Base-by-base conservation (phyloP, 176 grass and related monocot genomes). In the Aegilops longissima region DNA sequence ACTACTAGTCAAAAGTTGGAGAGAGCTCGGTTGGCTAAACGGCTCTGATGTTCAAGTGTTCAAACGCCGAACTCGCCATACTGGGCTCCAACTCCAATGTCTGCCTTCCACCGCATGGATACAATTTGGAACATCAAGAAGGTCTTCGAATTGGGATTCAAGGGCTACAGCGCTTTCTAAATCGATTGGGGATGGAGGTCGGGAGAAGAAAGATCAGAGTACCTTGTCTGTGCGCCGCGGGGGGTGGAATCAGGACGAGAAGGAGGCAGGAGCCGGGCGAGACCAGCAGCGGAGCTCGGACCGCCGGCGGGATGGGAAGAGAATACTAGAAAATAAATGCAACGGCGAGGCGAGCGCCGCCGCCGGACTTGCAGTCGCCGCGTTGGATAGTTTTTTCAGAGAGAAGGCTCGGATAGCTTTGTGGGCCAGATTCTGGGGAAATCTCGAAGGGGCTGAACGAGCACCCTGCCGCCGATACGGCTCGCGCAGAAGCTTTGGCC, bases 221-320 rank as follows among this genome's bases (percentile, higher is more conserved):
- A 90, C 80, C 89, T 73, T 87, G 23, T 66, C 54, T 42, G 14
- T 20, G 45, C 8, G 31, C n/a, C 3, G 56, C 40, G 0, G 75
- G 8, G 65, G 52, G 17, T n/a, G 9, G 66, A 9, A 13, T 7
- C 33, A 64, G 13, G 7, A 17, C 27, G 74, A 47, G 20, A 5
- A 31, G 66, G 6, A 24, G 67, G 9, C 5, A 21, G 56, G 69
- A 76, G 35, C 5, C 18, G 78, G 21, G 5, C 3, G 3, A 42
- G 12, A 40, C 23, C 2, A 12, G 33, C 20, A 40, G 78, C 24
- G 38, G 78, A 64, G 9, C 63, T 44, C 25, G 45, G 6, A 5
- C 44, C 80, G 45, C 29, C 64, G 44, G 80, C 80, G 2, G 6
- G 21, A 36, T n/a, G 80, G 61, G 35, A n/a, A n/a, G 34, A 38